Percentiles rank a stretch among this genome's conserved stretches.
These are phyloP conservation scores for Trametes sp. DNA, from an alignment of 1,284 basidiomycete species.

Conservation along the genomic window DNA sequence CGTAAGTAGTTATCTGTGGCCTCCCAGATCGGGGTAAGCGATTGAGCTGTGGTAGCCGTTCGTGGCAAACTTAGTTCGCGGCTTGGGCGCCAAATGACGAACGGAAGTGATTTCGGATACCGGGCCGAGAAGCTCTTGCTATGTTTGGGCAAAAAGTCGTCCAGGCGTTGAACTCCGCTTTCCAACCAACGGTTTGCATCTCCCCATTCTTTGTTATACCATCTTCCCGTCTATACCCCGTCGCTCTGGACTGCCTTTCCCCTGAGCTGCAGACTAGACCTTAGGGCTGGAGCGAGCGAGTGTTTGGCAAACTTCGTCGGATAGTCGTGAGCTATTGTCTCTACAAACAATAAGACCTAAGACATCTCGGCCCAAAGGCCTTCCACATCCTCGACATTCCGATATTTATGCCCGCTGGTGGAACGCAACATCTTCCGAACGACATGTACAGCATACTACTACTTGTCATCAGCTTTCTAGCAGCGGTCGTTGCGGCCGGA, in stretches of 20 bases:
- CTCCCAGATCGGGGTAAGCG: background rate
- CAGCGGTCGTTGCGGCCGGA: conserved; percentile 26
- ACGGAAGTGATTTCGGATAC: background rate
- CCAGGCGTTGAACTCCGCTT: background rate
- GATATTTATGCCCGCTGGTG: conserved; percentile 17
- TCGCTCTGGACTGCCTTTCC: background rate
- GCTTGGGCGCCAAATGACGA: background rate
- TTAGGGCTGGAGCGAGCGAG: background rate
- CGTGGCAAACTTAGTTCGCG: background rate
- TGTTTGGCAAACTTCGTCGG: conserved; percentile 16
- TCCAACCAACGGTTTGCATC: too few relatives aligned
- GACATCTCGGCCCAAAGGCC: conserved; percentile 6
- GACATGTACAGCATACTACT: conserved; percentile 11
- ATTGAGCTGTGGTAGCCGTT: background rate
- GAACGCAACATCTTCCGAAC: background rate
- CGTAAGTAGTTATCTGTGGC: background rate
- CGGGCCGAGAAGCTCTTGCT: conserved; percentile 23
- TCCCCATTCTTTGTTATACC: background rate
- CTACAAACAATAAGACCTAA: conserved; percentile 26
- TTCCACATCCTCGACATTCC: conserved; percentile 2
- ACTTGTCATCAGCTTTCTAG: conserved; percentile 24
- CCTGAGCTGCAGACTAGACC: background rate
- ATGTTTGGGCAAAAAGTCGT: background rate
- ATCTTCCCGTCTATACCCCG: background rate
- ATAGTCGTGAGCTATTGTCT: conserved; percentile 22